phyloP scores from a whole-genome alignment of 2,329 filamentous ascomycete genomes.

The Esteya vermicola region DNA sequence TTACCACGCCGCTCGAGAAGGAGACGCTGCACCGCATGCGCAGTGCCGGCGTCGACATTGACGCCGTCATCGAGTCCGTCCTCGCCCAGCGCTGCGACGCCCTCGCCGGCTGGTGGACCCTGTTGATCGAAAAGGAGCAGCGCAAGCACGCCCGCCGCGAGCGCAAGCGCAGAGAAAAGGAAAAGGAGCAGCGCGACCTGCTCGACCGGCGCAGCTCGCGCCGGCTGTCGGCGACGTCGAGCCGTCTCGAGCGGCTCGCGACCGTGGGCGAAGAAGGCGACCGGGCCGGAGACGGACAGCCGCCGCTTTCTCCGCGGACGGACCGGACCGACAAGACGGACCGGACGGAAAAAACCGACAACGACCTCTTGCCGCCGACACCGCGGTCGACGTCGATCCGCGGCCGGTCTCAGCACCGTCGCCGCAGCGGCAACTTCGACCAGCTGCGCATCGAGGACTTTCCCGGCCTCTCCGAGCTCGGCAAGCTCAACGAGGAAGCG shows the following conservation, averaged over 20 bases:
- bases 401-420: constrained; percentile 63
- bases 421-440: constrained; percentile 51
- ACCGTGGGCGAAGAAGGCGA: constrained; percentile 67
- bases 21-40: constrained; percentile 87
- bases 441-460: constrained; percentile 57
- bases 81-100: constrained; percentile 79
- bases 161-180: constrained; percentile 70
- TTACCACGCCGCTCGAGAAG: constrained; percentile 76
- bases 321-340: too few relatives aligned
- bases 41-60: constrained; percentile 84
- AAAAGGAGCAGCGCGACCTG: constrained; percentile 66
- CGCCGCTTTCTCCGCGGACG: too few relatives aligned
- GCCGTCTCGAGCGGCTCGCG: constrained; percentile 67
- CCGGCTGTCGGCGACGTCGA: constrained; percentile 78
- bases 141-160: constrained; percentile 71
- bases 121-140: constrained; percentile 87
- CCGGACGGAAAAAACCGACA: too few relatives aligned
- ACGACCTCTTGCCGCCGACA: too few relatives aligned
- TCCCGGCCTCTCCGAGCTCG: constrained; percentile 57
- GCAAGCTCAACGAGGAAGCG: constrained; percentile 26
- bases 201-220: constrained; percentile 68
- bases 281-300: constrained; percentile 20
- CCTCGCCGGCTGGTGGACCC: constrained; percentile 88
- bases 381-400: constrained; percentile 52
- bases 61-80: constrained; percentile 88